phyloP scores from a whole-genome alignment of 73 alveolate genomes.

The Tetrahymena borealis region DNA sequence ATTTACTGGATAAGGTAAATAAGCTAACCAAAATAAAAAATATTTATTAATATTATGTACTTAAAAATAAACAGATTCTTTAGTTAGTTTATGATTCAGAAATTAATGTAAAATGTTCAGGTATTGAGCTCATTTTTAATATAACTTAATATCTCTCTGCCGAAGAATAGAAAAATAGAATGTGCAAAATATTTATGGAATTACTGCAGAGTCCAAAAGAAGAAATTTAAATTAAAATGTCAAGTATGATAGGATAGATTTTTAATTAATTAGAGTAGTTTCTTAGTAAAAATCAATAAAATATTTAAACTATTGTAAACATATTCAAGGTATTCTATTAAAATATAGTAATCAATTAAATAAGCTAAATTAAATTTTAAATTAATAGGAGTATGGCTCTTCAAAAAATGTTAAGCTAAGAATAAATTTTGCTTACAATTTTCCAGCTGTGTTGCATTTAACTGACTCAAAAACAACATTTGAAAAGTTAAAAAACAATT shows the following conservation, averaged over 20 bases:
- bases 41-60: neutral
- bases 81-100: conserved; percentile 32
- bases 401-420: conserved; percentile 7
- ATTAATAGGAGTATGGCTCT: neutral
- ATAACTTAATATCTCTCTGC: conserved; percentile 20
- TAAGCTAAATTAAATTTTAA: neutral
- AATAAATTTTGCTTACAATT: conserved; percentile 11
- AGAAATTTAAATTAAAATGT: conserved; percentile 17
- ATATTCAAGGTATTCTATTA: neutral
- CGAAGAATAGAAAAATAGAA: conserved; percentile 26
- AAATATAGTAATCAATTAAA: neutral
- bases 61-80: neutral
- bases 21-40: neutral
- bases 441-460: conserved; percentile 22
- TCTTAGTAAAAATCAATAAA: neutral
- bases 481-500: conserved; percentile 9
- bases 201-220: neutral
- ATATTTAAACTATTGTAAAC: neutral
- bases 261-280: neutral
- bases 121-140: conserved; percentile 22
- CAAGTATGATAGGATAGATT: conserved; percentile 20
- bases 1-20: conserved; percentile 17
- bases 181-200: conserved; percentile 25
- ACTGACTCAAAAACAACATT: conserved; percentile 5
- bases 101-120: neutral